A percentile compares a stretch with the other conserved stretches of the same genome.
These are phyloP conservation scores for Populus hybrid DNA, from an alignment of 441 rosid species.

Conservation along the genomic window DNA sequence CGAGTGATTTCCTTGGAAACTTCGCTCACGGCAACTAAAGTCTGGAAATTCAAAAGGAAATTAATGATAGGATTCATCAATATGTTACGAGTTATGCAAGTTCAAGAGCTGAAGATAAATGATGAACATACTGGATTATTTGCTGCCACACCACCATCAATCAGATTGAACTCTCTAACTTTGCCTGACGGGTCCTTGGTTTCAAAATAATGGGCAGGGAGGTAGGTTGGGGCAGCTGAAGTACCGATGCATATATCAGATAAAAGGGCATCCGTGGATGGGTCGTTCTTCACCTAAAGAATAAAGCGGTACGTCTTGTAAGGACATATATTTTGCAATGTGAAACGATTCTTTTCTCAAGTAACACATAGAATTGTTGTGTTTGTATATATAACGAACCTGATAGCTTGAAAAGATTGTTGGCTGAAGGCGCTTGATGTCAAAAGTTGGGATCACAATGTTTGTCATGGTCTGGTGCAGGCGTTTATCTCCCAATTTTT, in stretches of 20 bases:
- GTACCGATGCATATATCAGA: slow-evolving; percentile 62
- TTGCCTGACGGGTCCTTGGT: slow-evolving; percentile 33
- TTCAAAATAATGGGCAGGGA: slow-evolving; percentile 61
- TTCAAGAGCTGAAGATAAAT: neutral
- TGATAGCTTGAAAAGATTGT: slow-evolving; percentile 40
- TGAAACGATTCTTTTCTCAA: no score
- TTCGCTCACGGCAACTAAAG: slow-evolving; percentile 56
- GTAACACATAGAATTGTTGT: no score
- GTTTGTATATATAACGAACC: slow-evolving; percentile 14
- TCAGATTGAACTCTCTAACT: slow-evolving; percentile 47
- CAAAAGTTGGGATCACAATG: slow-evolving; percentile 50
- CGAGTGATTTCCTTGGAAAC: slow-evolving; percentile 45
- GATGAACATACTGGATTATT: slow-evolving; percentile 44
- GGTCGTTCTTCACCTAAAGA: slow-evolving; percentile 41
- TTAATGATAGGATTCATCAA: no score
- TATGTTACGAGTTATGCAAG: no score
- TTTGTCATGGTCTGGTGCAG: slow-evolving; percentile 41
- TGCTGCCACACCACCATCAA: slow-evolving; percentile 72
- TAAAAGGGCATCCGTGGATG: slow-evolving; percentile 45
- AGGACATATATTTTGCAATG: neutral
- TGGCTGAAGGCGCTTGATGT: slow-evolving; percentile 47
- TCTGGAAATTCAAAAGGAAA: slow-evolving; percentile 10
- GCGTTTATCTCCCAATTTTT: slow-evolving; percentile 31
- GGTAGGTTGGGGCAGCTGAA: slow-evolving; percentile 80
- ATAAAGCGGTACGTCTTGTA: neutral